Percentiles rank a stretch among this genome's conserved stretches.
Evolutionary conservation across 2,329 filamentous ascomycete species (phyloP).

Genomic region (Colletotrichum tanaceti): DNA sequence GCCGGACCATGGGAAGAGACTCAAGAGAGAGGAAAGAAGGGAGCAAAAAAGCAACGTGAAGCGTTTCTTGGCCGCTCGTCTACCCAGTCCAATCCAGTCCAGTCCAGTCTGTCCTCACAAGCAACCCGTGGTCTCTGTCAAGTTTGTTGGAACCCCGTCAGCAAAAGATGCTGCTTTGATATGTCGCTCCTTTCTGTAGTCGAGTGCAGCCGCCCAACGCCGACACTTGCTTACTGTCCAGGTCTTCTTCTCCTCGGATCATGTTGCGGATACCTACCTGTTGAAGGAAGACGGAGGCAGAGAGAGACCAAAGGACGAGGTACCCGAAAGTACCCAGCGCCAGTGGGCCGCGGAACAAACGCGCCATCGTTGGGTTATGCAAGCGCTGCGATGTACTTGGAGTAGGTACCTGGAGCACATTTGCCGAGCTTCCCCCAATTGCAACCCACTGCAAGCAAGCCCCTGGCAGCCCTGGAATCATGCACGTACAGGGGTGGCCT

Average conservation of each 20-base stretch:
- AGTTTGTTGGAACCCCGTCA: neutral
- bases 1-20: neutral
- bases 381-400: neutral
- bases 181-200: neutral
- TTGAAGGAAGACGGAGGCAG: too few relatives aligned
- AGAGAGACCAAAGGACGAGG: neutral
- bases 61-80: constrained; percentile 2
- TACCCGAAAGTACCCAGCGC: constrained; percentile 19
- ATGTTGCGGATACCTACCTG: too few relatives aligned
- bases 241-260: too few relatives aligned
- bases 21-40: neutral
- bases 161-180: neutral
- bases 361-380: constrained; percentile 4
- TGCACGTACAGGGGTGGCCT: neutral
- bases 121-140: neutral
- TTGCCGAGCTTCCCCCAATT: constrained; percentile 2
- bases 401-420: neutral
- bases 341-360: neutral
- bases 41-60: neutral
- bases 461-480: constrained; percentile 18
- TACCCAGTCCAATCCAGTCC: too few relatives aligned
- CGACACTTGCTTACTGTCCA: too few relatives aligned
- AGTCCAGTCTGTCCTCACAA: neutral
- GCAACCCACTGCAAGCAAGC: constrained; percentile 14
- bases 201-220: too few relatives aligned